Conservation (phyloP, 1,139 yeast genomes). For the Suzukiozyma palmioleophila region DNA sequence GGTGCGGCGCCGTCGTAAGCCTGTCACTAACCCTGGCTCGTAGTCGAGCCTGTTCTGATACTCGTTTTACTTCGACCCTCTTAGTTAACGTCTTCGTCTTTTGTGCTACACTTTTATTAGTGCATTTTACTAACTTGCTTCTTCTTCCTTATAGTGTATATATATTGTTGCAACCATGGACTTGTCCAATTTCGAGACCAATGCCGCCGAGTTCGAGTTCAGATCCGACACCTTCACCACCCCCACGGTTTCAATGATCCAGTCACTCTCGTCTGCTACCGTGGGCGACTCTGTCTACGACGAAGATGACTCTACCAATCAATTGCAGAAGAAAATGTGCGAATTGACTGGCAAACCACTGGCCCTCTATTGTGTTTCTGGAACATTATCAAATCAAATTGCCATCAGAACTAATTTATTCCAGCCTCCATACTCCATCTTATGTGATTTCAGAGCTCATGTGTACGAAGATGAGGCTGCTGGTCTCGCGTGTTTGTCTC, state of each 20-base stretch:
- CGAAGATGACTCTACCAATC: constrained; percentile 34
- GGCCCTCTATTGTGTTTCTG: constrained; percentile 41
- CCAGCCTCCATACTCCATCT: constrained; percentile 43
- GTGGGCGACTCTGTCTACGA: constrained; percentile 44
- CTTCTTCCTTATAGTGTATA: too few species aligned
- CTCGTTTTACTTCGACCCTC: too few species aligned
- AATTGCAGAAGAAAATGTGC: constrained; percentile 33
- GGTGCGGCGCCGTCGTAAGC: too few species aligned
- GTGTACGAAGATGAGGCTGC: constrained; percentile 42
- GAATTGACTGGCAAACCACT: constrained; percentile 38
- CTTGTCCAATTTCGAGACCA: constrained; percentile 12
- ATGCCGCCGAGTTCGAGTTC: constrained; percentile 36
- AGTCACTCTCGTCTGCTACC: constrained; percentile 22
- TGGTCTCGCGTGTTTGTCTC: constrained; percentile 42
- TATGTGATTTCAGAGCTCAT: constrained; percentile 41
- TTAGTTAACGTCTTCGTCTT: too few species aligned
- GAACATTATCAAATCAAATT: constrained; percentile 44
- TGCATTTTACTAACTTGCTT: too few species aligned
- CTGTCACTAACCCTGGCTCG: too few species aligned
- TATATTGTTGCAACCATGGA: too few species aligned
- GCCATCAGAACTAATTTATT: constrained; percentile 36
- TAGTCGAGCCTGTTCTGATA: too few species aligned
- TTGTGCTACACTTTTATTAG: too few species aligned
- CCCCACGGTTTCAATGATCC: constrained; percentile 38
- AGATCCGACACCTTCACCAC: constrained; percentile 47